Percentiles rank a stretch among this genome's conserved stretches.
These are phyloP conservation scores for Pichia rugopelliculosa DNA, from an alignment of 805 yeast species.

Conservation along the genomic window DNA sequence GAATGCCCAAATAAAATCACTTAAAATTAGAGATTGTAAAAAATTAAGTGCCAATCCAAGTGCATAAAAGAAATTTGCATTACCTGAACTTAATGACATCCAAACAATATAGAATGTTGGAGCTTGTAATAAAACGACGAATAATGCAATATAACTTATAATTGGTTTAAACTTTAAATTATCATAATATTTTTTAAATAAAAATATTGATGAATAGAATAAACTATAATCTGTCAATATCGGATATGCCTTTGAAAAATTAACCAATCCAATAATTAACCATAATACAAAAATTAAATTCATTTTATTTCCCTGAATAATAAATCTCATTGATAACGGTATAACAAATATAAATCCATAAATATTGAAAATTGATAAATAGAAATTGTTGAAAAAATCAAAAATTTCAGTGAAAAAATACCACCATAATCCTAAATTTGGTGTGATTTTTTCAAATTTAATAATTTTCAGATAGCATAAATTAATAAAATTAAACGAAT, in stretches of 20 bases:
- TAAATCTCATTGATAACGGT: slow-evolving; percentile 69
- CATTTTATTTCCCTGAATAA: slow-evolving; percentile 3
- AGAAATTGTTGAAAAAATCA: slow-evolving; percentile 78
- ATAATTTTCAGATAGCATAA: slow-evolving; percentile 53
- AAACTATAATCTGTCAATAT: slow-evolving; percentile 65
- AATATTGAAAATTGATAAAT: slow-evolving; percentile 74
- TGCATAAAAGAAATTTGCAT: slow-evolving; percentile 93
- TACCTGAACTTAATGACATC: slow-evolving; percentile 92
- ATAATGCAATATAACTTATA: slow-evolving; percentile 21
- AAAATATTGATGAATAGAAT: slow-evolving; percentile 25
- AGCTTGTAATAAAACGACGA: slow-evolving; percentile 46
- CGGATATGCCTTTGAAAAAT: slow-evolving; percentile 78
- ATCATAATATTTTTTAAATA: slow-evolving; percentile 23
- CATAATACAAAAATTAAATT: slow-evolving; percentile 29
- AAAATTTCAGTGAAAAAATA: slow-evolving; percentile 94
- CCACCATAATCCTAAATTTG: slow-evolving; percentile 98
- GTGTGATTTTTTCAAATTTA: slow-evolving; percentile 63
- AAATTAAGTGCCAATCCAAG: slow-evolving; percentile 74
- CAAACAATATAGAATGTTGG: slow-evolving; percentile 91
- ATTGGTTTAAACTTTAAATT: slow-evolving; percentile 26
- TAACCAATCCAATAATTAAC: slow-evolving; percentile 37
- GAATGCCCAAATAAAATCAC: slow-evolving; percentile 80
- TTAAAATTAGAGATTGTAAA: slow-evolving; percentile 57
- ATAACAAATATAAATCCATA: slow-evolving; percentile 57
- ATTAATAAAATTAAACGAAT: slow-evolving; percentile 39